Evolutionary conservation across 768 basidiomycete genomes (phyloP), one percentile per base, ranked within the genome.

Genomic region (Hygrophorus russula): DNA sequence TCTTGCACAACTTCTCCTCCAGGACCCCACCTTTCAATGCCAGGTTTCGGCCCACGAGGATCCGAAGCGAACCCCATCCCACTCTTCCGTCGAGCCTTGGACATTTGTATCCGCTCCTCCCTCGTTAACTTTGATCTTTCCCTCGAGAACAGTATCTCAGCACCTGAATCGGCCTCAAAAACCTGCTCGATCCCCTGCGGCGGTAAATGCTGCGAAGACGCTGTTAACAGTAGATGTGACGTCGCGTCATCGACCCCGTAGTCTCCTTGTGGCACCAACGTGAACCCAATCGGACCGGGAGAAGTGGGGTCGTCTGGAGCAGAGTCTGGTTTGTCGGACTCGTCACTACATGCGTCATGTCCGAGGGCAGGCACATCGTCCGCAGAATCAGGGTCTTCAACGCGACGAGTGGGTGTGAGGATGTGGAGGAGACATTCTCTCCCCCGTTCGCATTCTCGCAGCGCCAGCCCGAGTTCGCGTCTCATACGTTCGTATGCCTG

Each of bases 371-470:
- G 78, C n/a, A 76, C 56, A 35, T 71, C 67, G 18, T 65, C 68
- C 13, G 64, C 62, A 31, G 70, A 65, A 14, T 64, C 68, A 2
- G 65, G 67, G 0, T 58, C 60, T 6, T 64, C 66, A 4, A 61
- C 58, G 4, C 65, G 64, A 50, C 27, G 41, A 3, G 64, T 61
- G 0, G 78, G 77, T n/a, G 66, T 56, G 3, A 85, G 59, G 42
- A 82, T 61, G 39, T 76, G 71, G 1, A 80, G 50, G 27, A 90
- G 63, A 13, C 72, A 70, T 32, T 76, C 80, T 13, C 82, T 66
- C 0, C 87, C 87, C 6, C 87, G 73, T 59, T 90, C 87, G 54
- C 85, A 90, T 53, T 90, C 88, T 5, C 86, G 65, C 24, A 90
- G 61, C 1, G 85, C 87, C 17, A 82, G 59, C 6, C 87, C 88